phyloP scores from a whole-genome alignment of 805 yeast genomes.

The Osmozyma mogii region DNA sequence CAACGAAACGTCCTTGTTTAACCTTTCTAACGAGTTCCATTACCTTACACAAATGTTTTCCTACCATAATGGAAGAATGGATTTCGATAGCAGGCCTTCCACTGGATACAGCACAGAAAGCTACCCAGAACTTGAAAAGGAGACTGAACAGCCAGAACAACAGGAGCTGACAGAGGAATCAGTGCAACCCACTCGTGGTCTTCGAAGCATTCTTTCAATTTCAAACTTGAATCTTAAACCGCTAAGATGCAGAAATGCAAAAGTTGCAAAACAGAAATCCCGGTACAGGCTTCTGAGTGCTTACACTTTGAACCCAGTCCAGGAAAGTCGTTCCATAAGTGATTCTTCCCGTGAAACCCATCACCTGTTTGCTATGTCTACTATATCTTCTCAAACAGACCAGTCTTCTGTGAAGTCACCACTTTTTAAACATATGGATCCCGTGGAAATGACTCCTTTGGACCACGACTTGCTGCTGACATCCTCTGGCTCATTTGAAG shows the following conservation, averaged over 20 bases:
- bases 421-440: too few species aligned
- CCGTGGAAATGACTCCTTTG: too few species aligned
- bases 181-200: not conserved
- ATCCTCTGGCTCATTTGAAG: too few species aligned
- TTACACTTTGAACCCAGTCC: slow-evolving; percentile 30
- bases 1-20: slow-evolving; percentile 23
- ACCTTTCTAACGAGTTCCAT: slow-evolving; percentile 21
- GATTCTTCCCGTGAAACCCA: too few species aligned
- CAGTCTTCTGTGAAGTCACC: too few species aligned
- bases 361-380: too few species aligned
- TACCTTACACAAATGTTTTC: too few species aligned
- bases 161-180: slow-evolving; percentile 1
- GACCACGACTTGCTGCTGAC: too few species aligned
- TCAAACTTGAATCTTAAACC: slow-evolving; percentile 33
- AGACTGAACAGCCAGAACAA: slow-evolving; percentile 6
- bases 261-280: slow-evolving; percentile 33
- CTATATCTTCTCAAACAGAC: too few species aligned
- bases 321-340: too few species aligned
- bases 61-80: too few species aligned
- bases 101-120: not conserved
- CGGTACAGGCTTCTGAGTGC: slow-evolving; percentile 30
- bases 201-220: slow-evolving; percentile 21
- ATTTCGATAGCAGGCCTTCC: too few species aligned
- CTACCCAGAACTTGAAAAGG: not conserved
- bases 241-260: slow-evolving; percentile 24